phyloP scores from a whole-genome alignment of 257 asterid species.

The Jacaranda mimosifolia region DNA sequence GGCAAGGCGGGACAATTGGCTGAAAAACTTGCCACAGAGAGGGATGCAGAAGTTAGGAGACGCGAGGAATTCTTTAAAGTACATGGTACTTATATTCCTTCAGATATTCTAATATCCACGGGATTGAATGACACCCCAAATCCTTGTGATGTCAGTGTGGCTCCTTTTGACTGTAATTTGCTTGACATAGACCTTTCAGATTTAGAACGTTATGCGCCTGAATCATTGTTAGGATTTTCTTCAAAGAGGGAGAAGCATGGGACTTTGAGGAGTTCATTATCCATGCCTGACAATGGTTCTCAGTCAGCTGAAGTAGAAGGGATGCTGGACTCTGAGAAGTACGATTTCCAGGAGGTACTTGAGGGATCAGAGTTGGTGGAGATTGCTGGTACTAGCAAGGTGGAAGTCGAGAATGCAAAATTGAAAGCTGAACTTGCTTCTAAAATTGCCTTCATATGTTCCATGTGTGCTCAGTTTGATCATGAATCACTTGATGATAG shows the following conservation, averaged over 20 bases:
- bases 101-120: slow-evolving; percentile 86
- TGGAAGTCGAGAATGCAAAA: slow-evolving; percentile 97
- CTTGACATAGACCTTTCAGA: slow-evolving; percentile 82
- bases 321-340: slow-evolving; percentile 50
- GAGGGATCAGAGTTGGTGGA: slow-evolving; percentile 82
- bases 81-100: slow-evolving; percentile 75
- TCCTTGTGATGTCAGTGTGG: slow-evolving; percentile 84
- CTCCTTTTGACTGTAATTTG: slow-evolving; percentile 84
- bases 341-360: slow-evolving; percentile 59
- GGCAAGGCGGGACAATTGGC: slow-evolving; percentile 99
- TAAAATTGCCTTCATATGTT: slow-evolving; percentile 84
- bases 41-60: slow-evolving; percentile 85
- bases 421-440: slow-evolving; percentile 98
- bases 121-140: slow-evolving; percentile 87
- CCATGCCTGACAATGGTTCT: slow-evolving; percentile 67
- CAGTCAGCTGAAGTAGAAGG: slow-evolving; percentile 63
- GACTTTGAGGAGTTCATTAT: slow-evolving; percentile 58
- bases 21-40: slow-evolving; percentile 89
- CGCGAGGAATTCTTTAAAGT: slow-evolving; percentile 86
- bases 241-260: slow-evolving; percentile 60
- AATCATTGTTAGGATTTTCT: slow-evolving; percentile 69
- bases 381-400: slow-evolving; percentile 92
- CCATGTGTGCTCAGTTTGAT: slow-evolving; percentile 68
- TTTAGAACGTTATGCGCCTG: slow-evolving; percentile 90
- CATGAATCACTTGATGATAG: slow-evolving; percentile 71